Evolutionary conservation across 495 filamentous ascomycete genomes (phyloP).

Genomic region (Rostrohypoxylon terebratum): DNA sequence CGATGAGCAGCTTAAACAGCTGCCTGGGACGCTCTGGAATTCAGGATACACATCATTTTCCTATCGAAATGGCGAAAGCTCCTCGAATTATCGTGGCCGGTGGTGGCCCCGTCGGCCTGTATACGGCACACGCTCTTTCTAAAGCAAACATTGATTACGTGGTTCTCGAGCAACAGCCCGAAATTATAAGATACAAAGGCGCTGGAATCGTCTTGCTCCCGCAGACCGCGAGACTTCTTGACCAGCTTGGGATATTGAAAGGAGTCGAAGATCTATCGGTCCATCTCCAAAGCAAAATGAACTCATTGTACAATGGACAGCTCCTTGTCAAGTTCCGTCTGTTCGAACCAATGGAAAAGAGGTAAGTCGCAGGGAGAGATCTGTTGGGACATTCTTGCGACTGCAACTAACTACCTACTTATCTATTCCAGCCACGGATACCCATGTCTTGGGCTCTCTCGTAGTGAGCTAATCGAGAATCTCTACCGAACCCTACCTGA

Average conservation of each 20-base stretch:
- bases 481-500: constrained; percentile 51
- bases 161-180: constrained; percentile 57
- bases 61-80: background rate
- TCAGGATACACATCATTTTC: background rate
- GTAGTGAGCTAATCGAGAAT: constrained; percentile 48
- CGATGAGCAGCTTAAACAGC: background rate
- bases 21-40: background rate
- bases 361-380: constrained; percentile 22
- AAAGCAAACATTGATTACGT: constrained; percentile 60
- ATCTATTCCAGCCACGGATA: constrained; percentile 13
- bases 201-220: constrained; percentile 50
- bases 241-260: constrained; percentile 57
- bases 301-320: constrained; percentile 26
- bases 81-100: constrained; percentile 59
- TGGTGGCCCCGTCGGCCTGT: constrained; percentile 62
- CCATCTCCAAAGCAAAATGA: constrained; percentile 1
- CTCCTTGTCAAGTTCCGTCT: background rate
- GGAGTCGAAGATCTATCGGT: background rate
- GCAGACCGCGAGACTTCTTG: constrained; percentile 45
- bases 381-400: background rate
- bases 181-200: constrained; percentile 56
- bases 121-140: constrained; percentile 58
- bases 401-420: background rate
- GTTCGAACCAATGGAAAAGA: constrained; percentile 25
- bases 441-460: constrained; percentile 44